A percentile compares a stretch with the other conserved stretches of the same genome.
Conservation (phyloP, 2,329 filamentous ascomycete species). For the Ceratocystis colombiana region DNA sequence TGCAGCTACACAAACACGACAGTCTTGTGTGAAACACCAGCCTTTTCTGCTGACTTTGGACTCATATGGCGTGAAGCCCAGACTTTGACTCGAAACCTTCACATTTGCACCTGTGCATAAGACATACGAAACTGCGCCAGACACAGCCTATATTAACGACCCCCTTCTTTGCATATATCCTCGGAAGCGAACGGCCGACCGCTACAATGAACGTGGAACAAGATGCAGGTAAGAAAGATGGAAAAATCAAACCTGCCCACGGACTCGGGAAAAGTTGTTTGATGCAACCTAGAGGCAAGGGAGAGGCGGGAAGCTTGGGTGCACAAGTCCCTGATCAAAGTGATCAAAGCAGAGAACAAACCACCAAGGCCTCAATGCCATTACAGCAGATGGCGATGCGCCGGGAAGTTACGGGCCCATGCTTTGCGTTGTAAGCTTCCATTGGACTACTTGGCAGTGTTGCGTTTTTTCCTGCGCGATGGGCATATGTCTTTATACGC, state of each 20-base stretch:
- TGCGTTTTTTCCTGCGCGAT: slow-evolving; percentile 7
- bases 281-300: neutral
- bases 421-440: slow-evolving; percentile 3
- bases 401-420: slow-evolving; percentile 9
- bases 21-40: neutral
- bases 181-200: slow-evolving; percentile 14
- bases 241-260: neutral
- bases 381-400: neutral
- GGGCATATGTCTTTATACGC: slow-evolving; percentile 11
- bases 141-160: neutral
- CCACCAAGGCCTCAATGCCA: slow-evolving; percentile 9
- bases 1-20: neutral
- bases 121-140: neutral
- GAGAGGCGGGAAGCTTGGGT: slow-evolving; percentile 3
- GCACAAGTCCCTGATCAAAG: slow-evolving; percentile 4
- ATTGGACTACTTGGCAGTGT: slow-evolving; percentile 2
- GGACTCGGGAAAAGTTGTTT: slow-evolving; percentile 1
- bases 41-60: neutral
- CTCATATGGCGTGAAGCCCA: slow-evolving; percentile 1
- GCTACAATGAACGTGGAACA: slow-evolving; percentile 17
- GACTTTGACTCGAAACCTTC: neutral
- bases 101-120: neutral
- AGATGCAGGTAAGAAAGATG: slow-evolving; percentile 13
- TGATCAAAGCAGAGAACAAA: slow-evolving; percentile 6
- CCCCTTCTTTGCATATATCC: neutral